Evolutionary conservation across 495 filamentous ascomycete genomes (phyloP), one percentile per base, ranked within the genome.

Genomic region (Lophiotrema nucula): DNA sequence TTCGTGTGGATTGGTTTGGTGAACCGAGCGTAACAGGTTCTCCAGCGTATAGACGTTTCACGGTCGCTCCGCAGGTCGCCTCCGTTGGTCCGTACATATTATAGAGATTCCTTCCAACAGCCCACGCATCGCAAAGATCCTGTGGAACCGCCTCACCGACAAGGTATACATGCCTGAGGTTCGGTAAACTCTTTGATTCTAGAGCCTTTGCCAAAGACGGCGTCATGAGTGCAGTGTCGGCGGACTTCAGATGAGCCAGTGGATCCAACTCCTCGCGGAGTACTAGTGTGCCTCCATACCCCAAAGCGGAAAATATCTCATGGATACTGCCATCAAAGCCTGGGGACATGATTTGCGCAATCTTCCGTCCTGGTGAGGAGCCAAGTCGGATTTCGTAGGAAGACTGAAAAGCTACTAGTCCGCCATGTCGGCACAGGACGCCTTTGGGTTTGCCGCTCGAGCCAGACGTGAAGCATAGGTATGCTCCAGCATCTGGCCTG

Each of bases 51-150:
- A 73, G 43, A 8, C 25, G 12, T 41, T 58, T 44, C 10, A 70
- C 65, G 0, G 65, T 70, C 0, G 69, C 66, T 4, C 70, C 70
- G 28, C 64, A 61, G 8, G 69, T 74, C 1, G 46, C 65, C 53
- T 76, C 71, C 5, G 69, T 70, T 6, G 73, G 73, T 1, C 73
- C 72, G 56, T 76, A 76, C 62, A 67, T 68, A 52, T 74, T 74
- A 54, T 69, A 74, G 2, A 68, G 43, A 8, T 22, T 25, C 52
- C 56, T 68, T 41, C 24, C 21, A 2, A 27, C 15, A 1, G 63
- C 37, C 72, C 73, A 76, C 1, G 4, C 25, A 41, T 74, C 66
- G 27, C 27, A 47, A 12, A 72, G 50, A 22, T 16, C 18, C 47
- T 72, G 71, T 0, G 62, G 41, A 28, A 73, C 66, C 6, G 65